phyloP scores from a whole-genome alignment of 441 rosid species.

The Daphne laureola region DNA sequence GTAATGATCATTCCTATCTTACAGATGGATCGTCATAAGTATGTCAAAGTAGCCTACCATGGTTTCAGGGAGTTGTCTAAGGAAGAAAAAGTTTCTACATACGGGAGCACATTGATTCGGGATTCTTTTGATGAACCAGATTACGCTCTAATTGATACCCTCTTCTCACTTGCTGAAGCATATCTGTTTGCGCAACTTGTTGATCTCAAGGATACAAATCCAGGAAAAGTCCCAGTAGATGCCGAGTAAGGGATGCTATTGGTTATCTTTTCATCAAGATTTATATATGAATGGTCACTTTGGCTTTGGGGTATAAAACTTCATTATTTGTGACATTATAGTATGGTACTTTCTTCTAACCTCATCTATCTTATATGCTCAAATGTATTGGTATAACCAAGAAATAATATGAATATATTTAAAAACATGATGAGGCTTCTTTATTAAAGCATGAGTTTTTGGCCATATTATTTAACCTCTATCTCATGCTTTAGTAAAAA shows the following conservation, averaged over 20 bases:
- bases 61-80: constrained; percentile 88
- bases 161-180: constrained; percentile 92
- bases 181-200: constrained; percentile 97
- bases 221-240: constrained; percentile 50
- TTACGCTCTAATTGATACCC: constrained; percentile 92
- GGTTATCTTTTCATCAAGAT: not conserved
- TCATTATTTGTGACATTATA: too few relatives aligned
- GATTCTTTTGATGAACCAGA: constrained; percentile 96
- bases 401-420: too few relatives aligned
- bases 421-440: too few relatives aligned
- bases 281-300: too few relatives aligned
- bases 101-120: constrained; percentile 79
- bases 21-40: constrained; percentile 98
- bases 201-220: constrained; percentile 75
- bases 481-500: too few relatives aligned
- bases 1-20: constrained; percentile 14
- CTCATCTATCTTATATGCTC: too few relatives aligned
- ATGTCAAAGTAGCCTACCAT: constrained; percentile 98
- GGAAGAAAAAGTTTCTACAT: constrained; percentile 82
- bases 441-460: too few relatives aligned
- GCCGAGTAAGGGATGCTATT: constrained; percentile 45
- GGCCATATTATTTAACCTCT: too few relatives aligned
- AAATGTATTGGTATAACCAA: too few relatives aligned
- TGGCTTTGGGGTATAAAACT: too few relatives aligned
- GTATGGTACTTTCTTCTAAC: too few relatives aligned